These are phyloP conservation scores for Xylaria arbuscula DNA, from an alignment of 2,329 filamentous ascomycete species.

Conservation along the genomic window DNA sequence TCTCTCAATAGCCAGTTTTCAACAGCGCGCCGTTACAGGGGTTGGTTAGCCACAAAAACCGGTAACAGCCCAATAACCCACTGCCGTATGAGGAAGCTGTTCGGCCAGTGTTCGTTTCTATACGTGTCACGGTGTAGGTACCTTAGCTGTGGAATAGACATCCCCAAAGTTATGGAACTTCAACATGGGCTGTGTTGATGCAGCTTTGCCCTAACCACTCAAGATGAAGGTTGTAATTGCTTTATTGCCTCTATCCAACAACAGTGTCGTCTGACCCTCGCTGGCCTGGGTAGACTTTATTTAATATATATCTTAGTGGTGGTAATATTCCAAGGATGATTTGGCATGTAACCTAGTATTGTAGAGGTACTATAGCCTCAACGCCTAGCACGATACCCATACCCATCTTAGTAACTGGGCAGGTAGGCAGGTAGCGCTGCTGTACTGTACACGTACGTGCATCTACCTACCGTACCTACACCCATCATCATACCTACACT, in stretches of 20 bases:
- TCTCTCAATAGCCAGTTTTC: background rate
- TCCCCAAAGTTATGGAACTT: background rate
- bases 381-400: constrained; percentile 15
- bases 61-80: background rate
- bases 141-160: background rate
- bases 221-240: constrained; percentile 1
- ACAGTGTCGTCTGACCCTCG: constrained; percentile 4
- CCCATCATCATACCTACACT: background rate
- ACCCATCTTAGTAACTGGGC: constrained; percentile 24
- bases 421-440: constrained; percentile 25
- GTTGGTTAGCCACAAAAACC: background rate
- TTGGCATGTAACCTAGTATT: constrained; percentile 13
- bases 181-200: background rate
- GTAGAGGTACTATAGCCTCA: constrained; percentile 26
- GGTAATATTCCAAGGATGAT: constrained; percentile 29
- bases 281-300: background rate
- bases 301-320: constrained; percentile 18
- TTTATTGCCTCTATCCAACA: constrained; percentile 1
- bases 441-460: constrained; percentile 30
- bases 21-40: background rate
- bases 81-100: constrained; percentile 5
- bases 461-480: constrained; percentile 28
- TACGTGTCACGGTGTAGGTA: background rate
- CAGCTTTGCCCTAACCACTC: background rate
- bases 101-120: background rate